Conservation (phyloP, 306 rosid species). For the Trifolium repens region DNA sequence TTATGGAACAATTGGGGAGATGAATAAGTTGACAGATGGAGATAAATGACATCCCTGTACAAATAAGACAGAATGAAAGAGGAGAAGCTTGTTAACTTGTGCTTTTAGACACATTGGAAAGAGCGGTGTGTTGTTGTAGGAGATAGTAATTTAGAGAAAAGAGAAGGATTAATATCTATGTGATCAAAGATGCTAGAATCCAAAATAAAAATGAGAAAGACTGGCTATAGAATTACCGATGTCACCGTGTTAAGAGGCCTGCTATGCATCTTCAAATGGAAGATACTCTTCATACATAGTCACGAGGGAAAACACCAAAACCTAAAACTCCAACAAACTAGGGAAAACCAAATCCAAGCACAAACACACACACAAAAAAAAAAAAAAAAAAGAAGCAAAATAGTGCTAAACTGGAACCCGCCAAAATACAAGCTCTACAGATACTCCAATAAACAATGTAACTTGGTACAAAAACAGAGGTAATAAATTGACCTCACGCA, state of each 20-base stretch:
- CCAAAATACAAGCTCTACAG: too few species aligned
- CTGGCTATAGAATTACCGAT: not conserved
- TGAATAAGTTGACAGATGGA: not conserved
- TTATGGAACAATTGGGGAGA: not conserved
- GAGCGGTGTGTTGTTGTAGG: not conserved
- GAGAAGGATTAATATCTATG: not conserved
- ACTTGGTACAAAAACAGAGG: not conserved
- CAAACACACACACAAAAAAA: not conserved
- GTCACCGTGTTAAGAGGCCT: not conserved
- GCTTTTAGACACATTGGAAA: not conserved
- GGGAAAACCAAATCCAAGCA: not conserved
- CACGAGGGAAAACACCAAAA: not conserved
- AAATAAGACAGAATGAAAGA: not conserved
- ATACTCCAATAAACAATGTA: not conserved
- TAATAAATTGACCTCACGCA: too few species aligned
- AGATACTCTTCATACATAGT: not conserved
- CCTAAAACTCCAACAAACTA: not conserved
- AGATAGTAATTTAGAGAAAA: not conserved
- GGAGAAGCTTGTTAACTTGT: conserved; percentile 2
- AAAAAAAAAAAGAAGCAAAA: not conserved
- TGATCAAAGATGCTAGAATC: not conserved
- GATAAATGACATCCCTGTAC: not conserved
- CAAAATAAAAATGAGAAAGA: not conserved
- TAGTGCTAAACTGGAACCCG: not conserved
- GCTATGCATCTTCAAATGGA: not conserved